phyloP scores from a whole-genome alignment of 2,329 filamentous ascomycete species.

The Diplodia corticola region DNA sequence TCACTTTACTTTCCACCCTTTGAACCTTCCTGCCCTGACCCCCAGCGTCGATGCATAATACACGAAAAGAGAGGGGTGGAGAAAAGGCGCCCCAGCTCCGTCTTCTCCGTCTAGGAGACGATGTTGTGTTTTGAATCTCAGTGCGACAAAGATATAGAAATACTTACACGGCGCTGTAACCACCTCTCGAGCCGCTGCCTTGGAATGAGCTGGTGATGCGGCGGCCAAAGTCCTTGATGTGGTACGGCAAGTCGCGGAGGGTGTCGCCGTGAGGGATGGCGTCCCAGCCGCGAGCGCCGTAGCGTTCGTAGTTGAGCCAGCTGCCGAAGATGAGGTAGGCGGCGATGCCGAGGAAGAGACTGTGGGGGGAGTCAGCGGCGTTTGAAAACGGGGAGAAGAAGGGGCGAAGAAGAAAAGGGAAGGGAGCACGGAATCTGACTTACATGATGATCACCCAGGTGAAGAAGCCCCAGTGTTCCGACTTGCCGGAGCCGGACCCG shows the following conservation, averaged over 20 bases:
- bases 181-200: slow-evolving; percentile 78
- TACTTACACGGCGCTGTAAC: slow-evolving; percentile 85
- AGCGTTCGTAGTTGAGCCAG: slow-evolving; percentile 98
- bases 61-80: background rate
- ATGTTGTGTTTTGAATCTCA: background rate
- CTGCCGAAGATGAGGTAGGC: slow-evolving; percentile 96
- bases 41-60: background rate
- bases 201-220: slow-evolving; percentile 81
- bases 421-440: slow-evolving; percentile 39
- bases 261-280: slow-evolving; percentile 89
- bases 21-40: background rate
- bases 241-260: slow-evolving; percentile 87
- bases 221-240: slow-evolving; percentile 84
- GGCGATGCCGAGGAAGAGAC: slow-evolving; percentile 79
- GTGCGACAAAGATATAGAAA: background rate
- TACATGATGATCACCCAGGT: slow-evolving; percentile 96
- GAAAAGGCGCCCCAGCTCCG: background rate
- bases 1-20: background rate
- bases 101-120: background rate
- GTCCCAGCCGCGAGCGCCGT: slow-evolving; percentile 93
- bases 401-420: background rate
- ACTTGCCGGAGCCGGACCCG: slow-evolving; percentile 44
- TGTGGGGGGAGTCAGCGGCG: slow-evolving; percentile 40
- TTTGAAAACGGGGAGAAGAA: background rate
- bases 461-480: slow-evolving; percentile 85